phyloP scores from a whole-genome alignment of 306 rosid species.

The Prunus dulcis region DNA sequence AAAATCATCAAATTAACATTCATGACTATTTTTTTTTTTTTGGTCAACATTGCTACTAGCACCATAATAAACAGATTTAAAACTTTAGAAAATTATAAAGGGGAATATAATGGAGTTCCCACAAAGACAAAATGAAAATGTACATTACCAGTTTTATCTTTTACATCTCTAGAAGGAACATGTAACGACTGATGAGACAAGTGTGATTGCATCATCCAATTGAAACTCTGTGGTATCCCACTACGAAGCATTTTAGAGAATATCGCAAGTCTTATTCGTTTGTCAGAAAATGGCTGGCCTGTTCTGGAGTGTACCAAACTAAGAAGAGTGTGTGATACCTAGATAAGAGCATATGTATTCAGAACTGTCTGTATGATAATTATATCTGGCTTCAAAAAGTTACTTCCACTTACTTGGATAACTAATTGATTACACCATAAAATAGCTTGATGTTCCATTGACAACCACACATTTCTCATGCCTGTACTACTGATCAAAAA shows the following conservation, averaged over 20 bases:
- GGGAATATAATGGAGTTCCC: background rate
- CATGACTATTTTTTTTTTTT: background rate
- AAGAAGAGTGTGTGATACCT: conserved; percentile 95
- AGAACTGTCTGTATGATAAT: conserved; percentile 30
- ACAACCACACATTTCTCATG: conserved; percentile 96
- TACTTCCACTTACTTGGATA: conserved; percentile 64
- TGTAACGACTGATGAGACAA: conserved; percentile 40
- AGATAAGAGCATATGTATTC: conserved; percentile 35
- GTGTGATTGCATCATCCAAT: conserved; percentile 50
- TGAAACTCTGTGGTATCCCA: conserved; percentile 70
- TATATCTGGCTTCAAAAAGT: conserved; percentile 15
- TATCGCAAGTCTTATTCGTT: conserved; percentile 57
- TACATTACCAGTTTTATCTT: conserved; percentile 59
- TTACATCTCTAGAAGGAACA: conserved; percentile 39
- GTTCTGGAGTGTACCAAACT: conserved; percentile 76
- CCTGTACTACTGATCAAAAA: conserved; percentile 92
- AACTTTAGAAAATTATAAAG: background rate
- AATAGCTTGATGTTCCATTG: conserved; percentile 98
- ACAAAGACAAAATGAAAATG: background rate
- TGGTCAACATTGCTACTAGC: background rate
- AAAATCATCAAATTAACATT: background rate
- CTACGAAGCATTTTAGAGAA: conserved; percentile 83
- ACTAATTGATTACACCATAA: conserved; percentile 97
- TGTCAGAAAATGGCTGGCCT: conserved; percentile 67
- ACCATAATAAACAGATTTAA: background rate